A percentile compares a stretch with the other conserved stretches of the same genome.
phyloP scores from a whole-genome alignment of 345 rosid species.

The Hibiscus syriacus region DNA sequence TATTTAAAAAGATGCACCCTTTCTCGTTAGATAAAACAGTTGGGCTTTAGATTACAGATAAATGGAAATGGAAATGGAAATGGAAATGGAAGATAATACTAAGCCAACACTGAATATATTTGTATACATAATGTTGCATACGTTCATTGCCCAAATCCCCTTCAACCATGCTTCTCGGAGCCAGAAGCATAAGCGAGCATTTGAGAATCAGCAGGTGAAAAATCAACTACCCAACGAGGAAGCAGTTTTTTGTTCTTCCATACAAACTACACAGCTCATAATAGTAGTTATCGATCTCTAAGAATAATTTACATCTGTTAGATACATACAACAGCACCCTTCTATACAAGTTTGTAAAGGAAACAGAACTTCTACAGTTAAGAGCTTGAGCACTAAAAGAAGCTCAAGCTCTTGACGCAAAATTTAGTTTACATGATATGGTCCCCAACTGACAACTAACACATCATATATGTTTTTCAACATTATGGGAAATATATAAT shows the following conservation, averaged over 20 bases:
- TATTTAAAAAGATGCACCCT: background rate
- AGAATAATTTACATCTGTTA: slow-evolving; percentile 18
- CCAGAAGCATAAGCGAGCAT: no score
- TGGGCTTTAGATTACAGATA: background rate
- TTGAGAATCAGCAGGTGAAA: no score
- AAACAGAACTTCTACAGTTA: slow-evolving; percentile 7
- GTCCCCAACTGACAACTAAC: slow-evolving; percentile 2
- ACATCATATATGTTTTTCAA: slow-evolving; percentile 6
- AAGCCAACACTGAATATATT: background rate
- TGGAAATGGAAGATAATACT: background rate
- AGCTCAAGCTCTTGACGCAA: slow-evolving; percentile 4
- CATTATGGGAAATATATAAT: slow-evolving; percentile 16
- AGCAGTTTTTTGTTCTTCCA: background rate
- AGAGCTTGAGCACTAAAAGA: slow-evolving; percentile 15
- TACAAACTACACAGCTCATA: background rate
- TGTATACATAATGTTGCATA: no score
- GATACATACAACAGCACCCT: slow-evolving; percentile 11
- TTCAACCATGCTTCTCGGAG: background rate
- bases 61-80: background rate
- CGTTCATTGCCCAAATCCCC: background rate
- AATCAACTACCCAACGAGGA: background rate
- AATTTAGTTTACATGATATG: slow-evolving; percentile 14
- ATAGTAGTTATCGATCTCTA: slow-evolving; percentile 1
- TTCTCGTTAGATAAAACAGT: background rate
- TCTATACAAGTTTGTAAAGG: slow-evolving; percentile 20